Percentiles rank a stretch among this genome's conserved stretches.
Evolutionary conservation across 1,284 basidiomycete genomes (phyloP).

Genomic region (Pterulicium gracile): DNA sequence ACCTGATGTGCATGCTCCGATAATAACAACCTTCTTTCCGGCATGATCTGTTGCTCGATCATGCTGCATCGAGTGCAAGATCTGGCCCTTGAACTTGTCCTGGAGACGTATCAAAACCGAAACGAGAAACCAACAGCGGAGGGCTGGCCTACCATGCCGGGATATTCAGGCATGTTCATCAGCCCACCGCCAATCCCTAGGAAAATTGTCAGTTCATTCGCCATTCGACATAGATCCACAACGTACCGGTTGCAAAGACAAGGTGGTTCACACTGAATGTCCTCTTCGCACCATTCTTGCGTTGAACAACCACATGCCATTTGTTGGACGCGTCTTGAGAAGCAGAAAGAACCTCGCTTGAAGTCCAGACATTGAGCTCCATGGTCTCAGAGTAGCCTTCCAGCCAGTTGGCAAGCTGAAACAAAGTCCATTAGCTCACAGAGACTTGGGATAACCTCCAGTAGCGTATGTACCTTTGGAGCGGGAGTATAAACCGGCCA

Average conservation of each 20-base stretch:
- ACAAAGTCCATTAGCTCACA: not conserved
- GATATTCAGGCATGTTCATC: slow-evolving; percentile 29
- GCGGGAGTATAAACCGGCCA: slow-evolving; percentile 41
- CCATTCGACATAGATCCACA: too few species aligned
- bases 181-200: slow-evolving; percentile 35
- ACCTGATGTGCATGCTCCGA: slow-evolving; percentile 41
- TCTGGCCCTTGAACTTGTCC: slow-evolving; percentile 31
- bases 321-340: slow-evolving; percentile 25
- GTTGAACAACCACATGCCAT: slow-evolving; percentile 37
- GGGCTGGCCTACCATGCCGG: slow-evolving; percentile 14
- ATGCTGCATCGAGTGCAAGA: slow-evolving; percentile 34
- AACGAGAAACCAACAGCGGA: not conserved
- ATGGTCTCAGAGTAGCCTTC: slow-evolving; percentile 41
- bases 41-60: slow-evolving; percentile 27
- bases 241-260: slow-evolving; percentile 32
- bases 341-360: slow-evolving; percentile 25
- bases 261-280: slow-evolving; percentile 34
- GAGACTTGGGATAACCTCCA: not conserved
- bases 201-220: not conserved
- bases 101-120: slow-evolving; percentile 11
- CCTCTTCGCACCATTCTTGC: slow-evolving; percentile 24
- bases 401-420: slow-evolving; percentile 41
- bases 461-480: slow-evolving; percentile 19
- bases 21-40: slow-evolving; percentile 37
- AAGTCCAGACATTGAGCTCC: slow-evolving; percentile 44